Base-by-base conservation (phyloP, 768 basidiomycete species). In the Sarcomyxa edulis region DNA sequence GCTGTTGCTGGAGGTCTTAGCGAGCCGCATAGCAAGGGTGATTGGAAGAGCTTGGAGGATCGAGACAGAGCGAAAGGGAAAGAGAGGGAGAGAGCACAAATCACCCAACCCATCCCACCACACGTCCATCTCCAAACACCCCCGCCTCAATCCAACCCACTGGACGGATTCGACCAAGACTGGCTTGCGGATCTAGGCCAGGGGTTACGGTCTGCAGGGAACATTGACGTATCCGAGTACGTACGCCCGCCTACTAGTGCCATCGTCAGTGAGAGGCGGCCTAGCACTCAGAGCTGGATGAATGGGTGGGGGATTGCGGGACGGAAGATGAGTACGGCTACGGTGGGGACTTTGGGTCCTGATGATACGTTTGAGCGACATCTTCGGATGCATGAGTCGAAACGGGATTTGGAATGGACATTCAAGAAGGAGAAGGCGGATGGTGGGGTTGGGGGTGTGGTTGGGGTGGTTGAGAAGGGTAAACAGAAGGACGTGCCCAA, bases 351-450 rank as follows among this genome's bases (percentile, higher is more conserved):
- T n/a, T n/a, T n/a, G 6, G 63, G 60, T 29, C 50, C 54, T 24
- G 66, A 61, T 7, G 70, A 71, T 40, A 62, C 72, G 12, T 72
- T 74, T 42, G 59, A 54, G 39, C 54, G 61, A 39, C 58, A 61
- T 39, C 52, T 71, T 43, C 42, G 53, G 20, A n/a, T n/a, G n/a
- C n/a, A n/a, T n/a, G n/a, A n/a, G n/a, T n/a, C n/a, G n/a, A 49
- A 46, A 26, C 72, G 69, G 68, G 64, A 61, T 28, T 76, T 73
- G 34, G 61, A 53, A n/a, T 86, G 84, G 84, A 71, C 65, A 12
- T 82, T 84, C 54, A 64, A 59, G 44, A 68, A 65, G 46, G 80
- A 81, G 58, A 69, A 59, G 33, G 68, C 62, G 10, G 69, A 75
- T 39, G 46, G 48, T 4, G 30, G 47, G 11, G 24, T 48, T 24